Evolutionary conservation across 2,329 filamentous ascomycete species (phyloP).

Genomic region (Bipolaris zeicola): DNA sequence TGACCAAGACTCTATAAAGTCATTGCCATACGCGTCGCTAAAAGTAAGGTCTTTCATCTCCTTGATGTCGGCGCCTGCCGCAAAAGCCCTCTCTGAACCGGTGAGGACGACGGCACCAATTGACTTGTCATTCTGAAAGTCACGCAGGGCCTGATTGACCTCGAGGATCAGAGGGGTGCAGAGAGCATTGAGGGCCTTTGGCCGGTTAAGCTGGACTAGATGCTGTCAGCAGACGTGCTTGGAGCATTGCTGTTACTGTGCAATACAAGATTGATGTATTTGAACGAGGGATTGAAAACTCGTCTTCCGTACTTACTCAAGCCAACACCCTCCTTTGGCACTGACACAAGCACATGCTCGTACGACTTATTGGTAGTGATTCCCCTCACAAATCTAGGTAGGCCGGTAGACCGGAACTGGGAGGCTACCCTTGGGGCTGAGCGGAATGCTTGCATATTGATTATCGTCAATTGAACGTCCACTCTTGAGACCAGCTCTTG

Average conservation of each 20-base stretch:
- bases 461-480: slow-evolving; percentile 13
- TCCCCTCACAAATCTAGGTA: slow-evolving; percentile 61
- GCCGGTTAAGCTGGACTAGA: slow-evolving; percentile 87
- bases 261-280: too few species aligned
- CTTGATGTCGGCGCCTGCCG: slow-evolving; percentile 93
- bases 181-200: slow-evolving; percentile 93
- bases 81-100: slow-evolving; percentile 80
- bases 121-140: slow-evolving; percentile 39
- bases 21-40: slow-evolving; percentile 79
- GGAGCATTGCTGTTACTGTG: background rate
- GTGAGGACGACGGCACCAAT: slow-evolving; percentile 68
- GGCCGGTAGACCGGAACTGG: slow-evolving; percentile 61
- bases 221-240: slow-evolving; percentile 12
- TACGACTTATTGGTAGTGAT: slow-evolving; percentile 62
- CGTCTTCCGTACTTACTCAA: slow-evolving; percentile 64
- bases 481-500: background rate
- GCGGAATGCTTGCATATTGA: slow-evolving; percentile 58
- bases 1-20: slow-evolving; percentile 97
- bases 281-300: background rate
- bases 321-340: slow-evolving; percentile 85
- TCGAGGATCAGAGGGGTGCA: slow-evolving; percentile 89
- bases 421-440: slow-evolving; percentile 66
- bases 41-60: slow-evolving; percentile 97
- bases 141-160: slow-evolving; percentile 58
- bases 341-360: slow-evolving; percentile 81